phyloP scores from a whole-genome alignment of 1,139 yeast genomes.

The Dujonia santamariae region DNA sequence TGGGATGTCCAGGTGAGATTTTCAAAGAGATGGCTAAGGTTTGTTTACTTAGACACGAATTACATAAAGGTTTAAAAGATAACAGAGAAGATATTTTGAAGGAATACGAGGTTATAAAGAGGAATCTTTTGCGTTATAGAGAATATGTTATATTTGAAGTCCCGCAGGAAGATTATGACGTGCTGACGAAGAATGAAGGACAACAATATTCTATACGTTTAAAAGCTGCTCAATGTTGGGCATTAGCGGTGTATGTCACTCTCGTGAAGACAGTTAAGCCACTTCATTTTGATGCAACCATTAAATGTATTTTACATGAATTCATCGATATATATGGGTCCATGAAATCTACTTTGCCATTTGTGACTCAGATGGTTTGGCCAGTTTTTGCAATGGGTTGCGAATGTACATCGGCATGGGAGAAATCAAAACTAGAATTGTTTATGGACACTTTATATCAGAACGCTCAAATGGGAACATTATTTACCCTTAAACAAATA shows the following conservation, averaged over 20 bases:
- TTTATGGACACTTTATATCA: slow-evolving; percentile 38
- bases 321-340: slow-evolving; percentile 43
- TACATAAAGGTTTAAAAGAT: slow-evolving; percentile 12
- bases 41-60: slow-evolving; percentile 36
- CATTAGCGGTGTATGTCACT: slow-evolving; percentile 40
- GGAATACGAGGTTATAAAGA: slow-evolving; percentile 26
- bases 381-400: slow-evolving; percentile 50
- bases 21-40: slow-evolving; percentile 42
- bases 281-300: slow-evolving; percentile 14
- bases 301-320: slow-evolving; percentile 34
- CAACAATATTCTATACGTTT: slow-evolving; percentile 31
- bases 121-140: slow-evolving; percentile 36
- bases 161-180: slow-evolving; percentile 9
- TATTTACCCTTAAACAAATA: slow-evolving; percentile 35
- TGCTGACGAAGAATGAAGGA: slow-evolving; percentile 8
- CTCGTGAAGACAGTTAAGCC: slow-evolving; percentile 33
- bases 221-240: slow-evolving; percentile 55
- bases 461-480: slow-evolving; percentile 53
- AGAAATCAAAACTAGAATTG: slow-evolving; percentile 22
- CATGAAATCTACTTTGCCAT: slow-evolving; percentile 40
- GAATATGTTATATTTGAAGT: slow-evolving; percentile 39
- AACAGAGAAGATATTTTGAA: slow-evolving; percentile 11
- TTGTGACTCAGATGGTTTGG: slow-evolving; percentile 60
- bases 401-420: slow-evolving; percentile 29
- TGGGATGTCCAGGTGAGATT: slow-evolving; percentile 59